These are phyloP conservation scores for Solanum phureja DNA, from an alignment of 257 asterid genomes.

Conservation along the genomic window DNA sequence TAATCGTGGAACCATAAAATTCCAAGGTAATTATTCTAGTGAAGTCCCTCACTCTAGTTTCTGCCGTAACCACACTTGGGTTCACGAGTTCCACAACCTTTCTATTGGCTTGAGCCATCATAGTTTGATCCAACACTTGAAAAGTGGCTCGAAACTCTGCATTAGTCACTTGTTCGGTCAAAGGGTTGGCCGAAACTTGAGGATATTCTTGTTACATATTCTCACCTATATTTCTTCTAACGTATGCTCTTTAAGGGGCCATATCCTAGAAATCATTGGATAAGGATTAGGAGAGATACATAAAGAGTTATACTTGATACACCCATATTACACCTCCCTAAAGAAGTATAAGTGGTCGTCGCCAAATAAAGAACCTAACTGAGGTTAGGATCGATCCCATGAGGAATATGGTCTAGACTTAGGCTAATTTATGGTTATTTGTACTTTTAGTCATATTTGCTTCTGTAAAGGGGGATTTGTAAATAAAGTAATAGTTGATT, in stretches of 20 bases:
- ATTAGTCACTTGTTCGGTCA: not conserved
- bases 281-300: not conserved
- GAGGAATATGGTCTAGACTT: not conserved
- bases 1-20: not conserved
- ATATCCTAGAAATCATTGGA: not conserved
- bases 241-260: not conserved
- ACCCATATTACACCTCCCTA: not conserved
- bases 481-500: not conserved
- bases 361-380: not conserved
- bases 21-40: not conserved
- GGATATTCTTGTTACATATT: not conserved
- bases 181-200: not conserved
- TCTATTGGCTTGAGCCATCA: not conserved
- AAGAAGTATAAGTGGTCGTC: no score
- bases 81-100: not conserved
- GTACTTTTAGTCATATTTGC: not conserved
- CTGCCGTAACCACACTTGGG: not conserved
- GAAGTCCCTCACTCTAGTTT: not conserved
- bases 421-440: not conserved
- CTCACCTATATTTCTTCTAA: not conserved
- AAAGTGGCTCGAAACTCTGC: not conserved
- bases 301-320: not conserved
- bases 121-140: not conserved
- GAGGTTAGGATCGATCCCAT: not conserved
- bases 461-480: not conserved